Evolutionary conservation across 257 asterid species (phyloP).

Genomic region (Nicotiana attenuata): DNA sequence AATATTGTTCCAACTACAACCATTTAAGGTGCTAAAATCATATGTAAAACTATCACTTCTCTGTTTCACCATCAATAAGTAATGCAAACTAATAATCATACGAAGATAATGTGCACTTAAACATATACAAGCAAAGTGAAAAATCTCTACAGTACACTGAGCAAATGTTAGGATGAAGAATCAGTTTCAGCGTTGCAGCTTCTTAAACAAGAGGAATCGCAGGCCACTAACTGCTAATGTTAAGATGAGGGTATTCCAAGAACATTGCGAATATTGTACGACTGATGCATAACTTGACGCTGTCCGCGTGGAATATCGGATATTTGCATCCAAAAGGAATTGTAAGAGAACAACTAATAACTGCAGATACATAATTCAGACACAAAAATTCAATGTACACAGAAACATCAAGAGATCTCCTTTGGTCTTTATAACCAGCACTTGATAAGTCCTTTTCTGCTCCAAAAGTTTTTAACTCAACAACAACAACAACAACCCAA

Average conservation of each 20-base stretch:
- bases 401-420: background rate
- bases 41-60: background rate
- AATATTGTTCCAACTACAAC: background rate
- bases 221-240: slow-evolving; percentile 29
- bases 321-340: slow-evolving; percentile 23
- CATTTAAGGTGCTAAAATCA: background rate
- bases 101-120: too few relatives aligned
- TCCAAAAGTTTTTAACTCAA: too few relatives aligned
- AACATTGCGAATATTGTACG: slow-evolving; percentile 37
- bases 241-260: slow-evolving; percentile 10
- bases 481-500: too few relatives aligned
- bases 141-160: background rate
- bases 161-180: background rate
- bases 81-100: background rate
- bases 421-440: background rate
- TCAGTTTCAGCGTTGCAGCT: slow-evolving; percentile 17
- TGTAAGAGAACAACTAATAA: background rate
- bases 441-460: background rate
- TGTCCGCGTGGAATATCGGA: slow-evolving; percentile 58
- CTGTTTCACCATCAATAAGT: background rate
- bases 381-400: background rate
- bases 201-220: slow-evolving; percentile 30
- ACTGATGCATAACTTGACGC: slow-evolving; percentile 12
- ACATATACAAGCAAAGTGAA: too few relatives aligned
- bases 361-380: background rate